These are phyloP conservation scores for Cryptococcus neoformans DNA, from an alignment of 1,284 basidiomycete species.

Conservation along the genomic window DNA sequence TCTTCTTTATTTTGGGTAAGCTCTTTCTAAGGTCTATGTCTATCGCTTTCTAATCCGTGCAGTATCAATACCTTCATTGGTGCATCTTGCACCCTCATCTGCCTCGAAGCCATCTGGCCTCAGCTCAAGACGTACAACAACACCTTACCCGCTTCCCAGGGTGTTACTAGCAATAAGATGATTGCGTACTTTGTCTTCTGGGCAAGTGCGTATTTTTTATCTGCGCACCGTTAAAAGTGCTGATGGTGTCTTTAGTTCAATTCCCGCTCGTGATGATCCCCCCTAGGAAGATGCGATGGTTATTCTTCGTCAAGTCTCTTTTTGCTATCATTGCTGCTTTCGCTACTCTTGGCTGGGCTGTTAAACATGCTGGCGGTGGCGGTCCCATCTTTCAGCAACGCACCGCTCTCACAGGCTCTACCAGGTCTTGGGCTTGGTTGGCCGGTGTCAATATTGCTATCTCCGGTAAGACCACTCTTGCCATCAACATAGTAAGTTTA, in stretches of 20 bases:
- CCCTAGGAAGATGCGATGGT: conserved; percentile 66
- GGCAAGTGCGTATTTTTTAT: conserved; percentile 54
- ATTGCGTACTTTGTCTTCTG: conserved; percentile 73
- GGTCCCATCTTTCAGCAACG: conserved; percentile 56
- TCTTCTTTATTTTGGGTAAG: conserved; percentile 65
- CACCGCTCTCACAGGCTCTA: conserved; percentile 19
- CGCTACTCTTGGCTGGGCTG: conserved; percentile 61
- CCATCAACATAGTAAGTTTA: conserved; percentile 35
- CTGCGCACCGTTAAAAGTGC: no score
- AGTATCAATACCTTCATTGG: conserved; percentile 57
- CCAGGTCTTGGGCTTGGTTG: conserved; percentile 66
- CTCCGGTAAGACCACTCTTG: conserved; percentile 54
- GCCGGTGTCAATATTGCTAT: conserved; percentile 64
- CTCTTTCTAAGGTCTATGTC: conserved; percentile 1
- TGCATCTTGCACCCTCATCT: conserved; percentile 46
- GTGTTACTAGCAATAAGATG: conserved; percentile 62
- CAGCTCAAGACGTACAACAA: conserved; percentile 62
- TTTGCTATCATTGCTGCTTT: conserved; percentile 62
- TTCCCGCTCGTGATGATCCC: conserved; percentile 67
- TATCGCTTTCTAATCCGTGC: not conserved
- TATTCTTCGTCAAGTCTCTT: conserved; percentile 66
- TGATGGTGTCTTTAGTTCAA: not conserved
- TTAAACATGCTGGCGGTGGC: conserved; percentile 53
- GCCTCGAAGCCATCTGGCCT: conserved; percentile 77
- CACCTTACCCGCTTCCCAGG: conserved; percentile 56